Conservation (phyloP, 2,329 filamentous ascomycete species). For the Fusarium lyarnte region DNA sequence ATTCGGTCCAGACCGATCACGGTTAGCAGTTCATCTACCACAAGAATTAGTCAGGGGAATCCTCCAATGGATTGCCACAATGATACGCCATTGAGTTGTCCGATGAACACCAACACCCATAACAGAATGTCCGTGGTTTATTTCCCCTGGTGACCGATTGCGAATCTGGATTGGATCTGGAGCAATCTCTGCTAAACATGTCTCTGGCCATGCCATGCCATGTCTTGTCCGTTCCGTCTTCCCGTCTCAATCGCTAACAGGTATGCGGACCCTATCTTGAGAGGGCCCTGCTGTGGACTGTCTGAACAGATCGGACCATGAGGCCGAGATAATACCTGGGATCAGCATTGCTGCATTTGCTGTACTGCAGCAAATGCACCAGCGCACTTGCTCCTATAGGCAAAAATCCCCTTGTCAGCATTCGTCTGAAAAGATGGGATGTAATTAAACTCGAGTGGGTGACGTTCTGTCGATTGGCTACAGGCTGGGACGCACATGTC, state of each 20-base stretch:
- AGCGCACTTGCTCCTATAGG: neutral
- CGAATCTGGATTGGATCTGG: constrained; percentile 17
- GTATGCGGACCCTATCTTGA: neutral
- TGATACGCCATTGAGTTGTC: constrained; percentile 4
- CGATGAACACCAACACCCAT: neutral
- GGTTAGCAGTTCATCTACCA: constrained; percentile 29
- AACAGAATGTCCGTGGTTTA: neutral
- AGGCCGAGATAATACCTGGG: constrained; percentile 11
- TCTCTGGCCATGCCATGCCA: constrained; percentile 10
- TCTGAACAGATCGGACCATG: constrained; percentile 28
- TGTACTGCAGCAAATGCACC: neutral
- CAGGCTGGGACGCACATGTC: constrained; percentile 11
- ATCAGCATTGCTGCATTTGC: neutral
- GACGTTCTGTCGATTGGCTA: constrained; percentile 35
- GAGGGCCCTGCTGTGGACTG: neutral
- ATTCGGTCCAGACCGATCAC: constrained; percentile 24
- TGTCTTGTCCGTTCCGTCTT: constrained; percentile 21
- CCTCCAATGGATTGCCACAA: neutral
- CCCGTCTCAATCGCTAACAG: neutral
- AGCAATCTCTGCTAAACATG: constrained; percentile 2
- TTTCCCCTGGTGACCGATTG: constrained; percentile 5
- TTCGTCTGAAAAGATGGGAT: constrained; percentile 18
- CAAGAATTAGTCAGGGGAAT: constrained; percentile 18
- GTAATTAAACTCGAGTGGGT: constrained; percentile 42
- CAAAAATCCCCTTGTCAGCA: constrained; percentile 8